Base-by-base conservation (phyloP, 306 rosid species). In the Prunus padus region DNA sequence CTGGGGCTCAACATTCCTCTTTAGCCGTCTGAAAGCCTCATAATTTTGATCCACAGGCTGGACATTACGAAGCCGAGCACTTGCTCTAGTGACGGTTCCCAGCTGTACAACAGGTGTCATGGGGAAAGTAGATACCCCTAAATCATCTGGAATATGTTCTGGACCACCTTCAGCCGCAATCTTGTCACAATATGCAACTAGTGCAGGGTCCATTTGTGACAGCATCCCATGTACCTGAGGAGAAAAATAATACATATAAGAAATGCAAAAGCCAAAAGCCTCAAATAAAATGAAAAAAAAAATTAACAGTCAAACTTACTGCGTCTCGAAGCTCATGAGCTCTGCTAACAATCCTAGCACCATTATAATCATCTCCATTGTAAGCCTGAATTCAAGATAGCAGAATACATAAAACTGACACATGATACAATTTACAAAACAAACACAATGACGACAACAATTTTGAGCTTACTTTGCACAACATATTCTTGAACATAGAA, bases 171-270 rank as follows among this genome's bases (percentile, higher is more conserved):
- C 86, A 75, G 88, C 84, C 71, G 89, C 89, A 81, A 95, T 87
- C 89, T 92, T 92, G 79, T 95, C 98, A 59, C 98, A 95, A 77
- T 78, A 89, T 67, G 90, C 89, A 80, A 83, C 83, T 78, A 95
- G 85, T 16, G 97, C 97, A 44, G 93, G 97, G 82, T 95, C 98
- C 96, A 95, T 95, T 83, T 95, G 98, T 57, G 98, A 83, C 67
- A 95, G 89, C 98, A 95, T 95, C 55, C 98, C 98, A 13, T 92
- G 89, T 76, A 95, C 98, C 98, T 92, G 81, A 51, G 18, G 64
- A 69, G 6, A 42, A 56, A 46, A 60, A 55, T 37, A 65, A 40
- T 31, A 19, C 60, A 11, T 51, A 44, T 40, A 67, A 57, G 37
- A 67, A 42, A 67, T 33, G 40, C 40, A 42, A 74, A 5, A 33